Conservation (phyloP, 495 filamentous ascomycete genomes). For the Penicillium lagena region DNA sequence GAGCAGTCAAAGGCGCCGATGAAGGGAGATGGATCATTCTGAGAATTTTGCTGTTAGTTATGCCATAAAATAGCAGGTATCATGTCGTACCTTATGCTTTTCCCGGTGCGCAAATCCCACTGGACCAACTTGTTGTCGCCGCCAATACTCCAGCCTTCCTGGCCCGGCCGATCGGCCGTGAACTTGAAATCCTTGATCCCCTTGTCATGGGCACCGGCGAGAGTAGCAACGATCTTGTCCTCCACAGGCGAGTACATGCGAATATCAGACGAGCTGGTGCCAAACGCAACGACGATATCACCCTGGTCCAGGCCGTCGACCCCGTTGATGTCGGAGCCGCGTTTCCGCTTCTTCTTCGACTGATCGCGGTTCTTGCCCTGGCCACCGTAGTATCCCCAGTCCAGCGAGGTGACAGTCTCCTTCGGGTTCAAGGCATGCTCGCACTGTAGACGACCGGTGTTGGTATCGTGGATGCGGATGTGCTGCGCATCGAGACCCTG, state of each 20-base stretch:
- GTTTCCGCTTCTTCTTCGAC: conserved; percentile 55
- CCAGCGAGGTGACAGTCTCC: conserved; percentile 47
- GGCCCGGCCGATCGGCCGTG: conserved; percentile 29
- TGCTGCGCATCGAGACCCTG: conserved; percentile 54
- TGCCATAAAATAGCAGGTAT: no score
- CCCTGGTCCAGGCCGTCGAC: conserved; percentile 28
- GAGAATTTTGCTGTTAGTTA: background rate
- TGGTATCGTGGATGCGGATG: conserved; percentile 53
- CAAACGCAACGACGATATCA: conserved; percentile 47
- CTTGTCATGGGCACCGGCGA: conserved; percentile 46
- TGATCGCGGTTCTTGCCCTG: conserved; percentile 27
- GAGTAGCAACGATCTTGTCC: conserved; percentile 41
- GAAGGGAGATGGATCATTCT: conserved; percentile 45
- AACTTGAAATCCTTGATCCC: conserved; percentile 55
- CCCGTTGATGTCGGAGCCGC: conserved; percentile 41
- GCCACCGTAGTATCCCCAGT: conserved; percentile 47
- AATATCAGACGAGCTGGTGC: conserved; percentile 48
- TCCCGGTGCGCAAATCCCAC: conserved; percentile 48
- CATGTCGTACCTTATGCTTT: conserved; percentile 37
- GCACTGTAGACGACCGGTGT: conserved; percentile 49
- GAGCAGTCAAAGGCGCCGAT: conserved; percentile 30
- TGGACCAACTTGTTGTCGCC: conserved; percentile 54
- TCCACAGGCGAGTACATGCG: conserved; percentile 48
- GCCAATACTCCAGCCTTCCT: conserved; percentile 54
- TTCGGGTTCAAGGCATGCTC: conserved; percentile 48